Conservation (phyloP, 345 rosid species). For the Sonneratia caseolaris region DNA sequence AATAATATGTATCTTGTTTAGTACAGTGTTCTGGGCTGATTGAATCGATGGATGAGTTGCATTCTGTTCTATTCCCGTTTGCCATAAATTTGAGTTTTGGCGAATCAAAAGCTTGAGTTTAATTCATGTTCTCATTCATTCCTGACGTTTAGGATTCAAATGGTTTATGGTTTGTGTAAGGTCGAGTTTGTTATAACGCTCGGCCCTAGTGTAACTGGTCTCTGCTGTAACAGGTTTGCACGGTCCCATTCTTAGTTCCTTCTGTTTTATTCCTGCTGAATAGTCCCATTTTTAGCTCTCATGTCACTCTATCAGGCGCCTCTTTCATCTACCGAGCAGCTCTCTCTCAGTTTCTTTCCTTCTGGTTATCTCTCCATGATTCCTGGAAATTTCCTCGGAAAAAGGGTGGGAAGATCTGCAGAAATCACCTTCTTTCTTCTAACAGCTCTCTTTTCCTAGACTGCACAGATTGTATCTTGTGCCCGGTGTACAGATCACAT, state of each 20-base stretch:
- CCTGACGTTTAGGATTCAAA: not conserved
- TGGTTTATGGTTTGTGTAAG: no score
- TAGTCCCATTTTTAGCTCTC: not conserved
- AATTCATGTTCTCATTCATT: not conserved
- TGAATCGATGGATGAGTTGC: not conserved
- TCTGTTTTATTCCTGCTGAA: no score
- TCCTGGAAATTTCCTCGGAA: conserved; percentile 8
- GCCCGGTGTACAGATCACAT: conserved; percentile 32
- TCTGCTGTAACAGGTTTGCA: no score
- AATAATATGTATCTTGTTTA: not conserved
- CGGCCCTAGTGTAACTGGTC: no score
- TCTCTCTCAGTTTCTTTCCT: no score
- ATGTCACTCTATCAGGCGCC: not conserved
- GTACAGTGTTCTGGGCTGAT: not conserved
- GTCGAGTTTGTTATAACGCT: no score
- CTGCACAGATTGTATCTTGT: conserved; percentile 38
- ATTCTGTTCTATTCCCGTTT: not conserved
- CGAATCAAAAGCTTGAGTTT: not conserved
- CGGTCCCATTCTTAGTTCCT: no score
- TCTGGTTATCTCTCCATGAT: not conserved
- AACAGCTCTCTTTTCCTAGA: conserved; percentile 33
- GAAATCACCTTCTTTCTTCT: conserved; percentile 17
- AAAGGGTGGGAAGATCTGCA: not conserved
- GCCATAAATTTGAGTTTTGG: not conserved
- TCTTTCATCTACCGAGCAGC: no score